These are phyloP conservation scores for Erysimum cheiri DNA, from an alignment of 441 rosid genomes.

Conservation along the genomic window DNA sequence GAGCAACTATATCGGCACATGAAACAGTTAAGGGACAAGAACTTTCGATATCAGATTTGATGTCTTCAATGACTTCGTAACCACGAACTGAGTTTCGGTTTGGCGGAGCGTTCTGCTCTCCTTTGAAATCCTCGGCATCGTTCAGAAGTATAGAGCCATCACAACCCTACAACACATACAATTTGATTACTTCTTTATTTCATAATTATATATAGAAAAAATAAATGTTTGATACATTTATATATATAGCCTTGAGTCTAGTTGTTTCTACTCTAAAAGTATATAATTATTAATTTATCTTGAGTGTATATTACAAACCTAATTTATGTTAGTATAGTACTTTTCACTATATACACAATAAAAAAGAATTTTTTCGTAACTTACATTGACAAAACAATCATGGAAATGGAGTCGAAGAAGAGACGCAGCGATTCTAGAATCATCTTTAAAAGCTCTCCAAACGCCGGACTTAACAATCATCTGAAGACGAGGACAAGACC, in stretches of 20 bases:
- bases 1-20: constrained; percentile 65
- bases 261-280: not conserved
- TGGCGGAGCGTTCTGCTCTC: constrained; percentile 64
- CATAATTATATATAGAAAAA: not conserved
- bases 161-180: constrained; percentile 50
- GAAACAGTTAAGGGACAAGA: constrained; percentile 63
- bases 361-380: not conserved
- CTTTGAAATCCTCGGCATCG: constrained; percentile 54
- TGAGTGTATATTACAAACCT: no score
- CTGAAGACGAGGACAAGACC: constrained; percentile 69
- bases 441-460: constrained; percentile 60
- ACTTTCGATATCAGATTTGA: constrained; percentile 60
- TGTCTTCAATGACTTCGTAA: constrained; percentile 59
- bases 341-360: no score
- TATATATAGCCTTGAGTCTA: not conserved
- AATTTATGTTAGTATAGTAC: not conserved
- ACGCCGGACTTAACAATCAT: constrained; percentile 69
- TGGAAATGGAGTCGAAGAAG: constrained; percentile 86
- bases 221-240: not conserved
- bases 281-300: no score
- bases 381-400: constrained; percentile 85
- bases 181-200: constrained; percentile 6
- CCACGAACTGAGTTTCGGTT: constrained; percentile 65
- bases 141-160: constrained; percentile 68
- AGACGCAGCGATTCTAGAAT: constrained; percentile 80